A percentile compares a stretch with the other conserved stretches of the same genome.
Evolutionary conservation across 2,329 filamentous ascomycete species (phyloP).

Genomic region (Dothistroma pini): DNA sequence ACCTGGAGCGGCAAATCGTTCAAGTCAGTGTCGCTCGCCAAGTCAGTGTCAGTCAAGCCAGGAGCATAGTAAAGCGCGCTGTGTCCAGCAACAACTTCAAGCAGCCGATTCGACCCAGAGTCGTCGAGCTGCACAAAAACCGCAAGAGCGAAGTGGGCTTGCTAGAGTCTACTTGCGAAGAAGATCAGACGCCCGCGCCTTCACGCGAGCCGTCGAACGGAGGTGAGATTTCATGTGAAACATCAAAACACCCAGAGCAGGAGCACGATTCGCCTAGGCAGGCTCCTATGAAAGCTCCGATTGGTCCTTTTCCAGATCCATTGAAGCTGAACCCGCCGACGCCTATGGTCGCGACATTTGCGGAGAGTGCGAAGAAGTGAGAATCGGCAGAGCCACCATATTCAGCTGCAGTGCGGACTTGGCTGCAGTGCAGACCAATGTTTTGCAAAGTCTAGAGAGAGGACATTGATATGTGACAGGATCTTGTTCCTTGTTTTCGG

Average conservation of each 20-base stretch:
- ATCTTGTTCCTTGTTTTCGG: not conserved
- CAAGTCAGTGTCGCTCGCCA: constrained; percentile 32
- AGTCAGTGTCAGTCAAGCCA: constrained; percentile 28
- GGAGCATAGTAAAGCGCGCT: constrained; percentile 24
- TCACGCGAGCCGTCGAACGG: not conserved
- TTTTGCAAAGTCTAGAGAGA: not conserved
- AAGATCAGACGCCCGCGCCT: not conserved
- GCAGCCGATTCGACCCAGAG: constrained; percentile 30
- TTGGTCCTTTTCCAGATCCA: not conserved
- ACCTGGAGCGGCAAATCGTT: constrained; percentile 29
- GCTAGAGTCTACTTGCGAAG: constrained; percentile 23
- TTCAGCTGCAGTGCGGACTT: not conserved
- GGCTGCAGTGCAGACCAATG: not conserved
- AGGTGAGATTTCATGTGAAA: not conserved
- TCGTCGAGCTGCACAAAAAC: constrained; percentile 32
- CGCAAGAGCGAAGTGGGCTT: constrained; percentile 33
- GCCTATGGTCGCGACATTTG: not conserved
- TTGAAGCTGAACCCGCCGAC: not conserved
- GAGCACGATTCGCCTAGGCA: not conserved
- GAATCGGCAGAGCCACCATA: not conserved
- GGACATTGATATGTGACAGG: not conserved
- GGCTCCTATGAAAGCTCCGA: not conserved
- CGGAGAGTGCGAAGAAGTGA: not conserved
- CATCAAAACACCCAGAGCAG: not conserved
- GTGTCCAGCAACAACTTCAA: constrained; percentile 22